phyloP scores from a whole-genome alignment of 2,329 filamentous ascomycete genomes.

The Pseudogymnoascus sp. region DNA sequence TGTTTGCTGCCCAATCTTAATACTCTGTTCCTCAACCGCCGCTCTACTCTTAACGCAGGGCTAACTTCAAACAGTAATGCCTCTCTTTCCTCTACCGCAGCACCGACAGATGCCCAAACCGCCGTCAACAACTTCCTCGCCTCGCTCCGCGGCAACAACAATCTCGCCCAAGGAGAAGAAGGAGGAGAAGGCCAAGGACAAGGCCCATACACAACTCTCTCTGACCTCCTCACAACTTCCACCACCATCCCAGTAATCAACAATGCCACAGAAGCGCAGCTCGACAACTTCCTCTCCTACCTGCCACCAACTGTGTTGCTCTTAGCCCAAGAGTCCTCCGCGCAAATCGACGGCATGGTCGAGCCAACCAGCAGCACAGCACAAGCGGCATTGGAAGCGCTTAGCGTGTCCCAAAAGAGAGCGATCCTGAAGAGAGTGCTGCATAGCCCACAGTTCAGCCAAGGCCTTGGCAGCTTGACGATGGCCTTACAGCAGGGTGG shows the following conservation, averaged over 20 bases:
- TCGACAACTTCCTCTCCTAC: constrained; percentile 69
- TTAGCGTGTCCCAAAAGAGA: constrained; percentile 72
- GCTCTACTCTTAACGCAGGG: constrained; percentile 11
- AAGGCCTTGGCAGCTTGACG: constrained; percentile 78
- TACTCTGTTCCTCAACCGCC: neutral
- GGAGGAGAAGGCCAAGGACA: constrained; percentile 40
- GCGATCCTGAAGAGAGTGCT: constrained; percentile 73
- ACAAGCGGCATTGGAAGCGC: constrained; percentile 65
- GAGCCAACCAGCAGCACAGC: constrained; percentile 64
- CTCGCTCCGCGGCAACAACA: constrained; percentile 57
- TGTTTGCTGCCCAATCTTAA: neutral
- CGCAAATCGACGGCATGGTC: constrained; percentile 47
- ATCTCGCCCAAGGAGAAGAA: constrained; percentile 21
- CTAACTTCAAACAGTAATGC: constrained; percentile 6
- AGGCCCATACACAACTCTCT: constrained; percentile 73
- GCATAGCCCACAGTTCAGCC: constrained; percentile 82
- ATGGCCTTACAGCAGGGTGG: constrained; percentile 86
- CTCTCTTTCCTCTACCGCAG: constrained; percentile 45
- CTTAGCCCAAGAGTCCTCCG: constrained; percentile 61
- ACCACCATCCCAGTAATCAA: constrained; percentile 74
- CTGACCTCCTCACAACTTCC: constrained; percentile 73
- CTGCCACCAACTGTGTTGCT: constrained; percentile 74
- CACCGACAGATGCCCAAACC: constrained; percentile 58
- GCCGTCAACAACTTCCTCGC: constrained; percentile 84
- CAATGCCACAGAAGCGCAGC: constrained; percentile 45